Conservation (phyloP, 148 eudicot genomes). For the Chenopodium berlandieri region DNA sequence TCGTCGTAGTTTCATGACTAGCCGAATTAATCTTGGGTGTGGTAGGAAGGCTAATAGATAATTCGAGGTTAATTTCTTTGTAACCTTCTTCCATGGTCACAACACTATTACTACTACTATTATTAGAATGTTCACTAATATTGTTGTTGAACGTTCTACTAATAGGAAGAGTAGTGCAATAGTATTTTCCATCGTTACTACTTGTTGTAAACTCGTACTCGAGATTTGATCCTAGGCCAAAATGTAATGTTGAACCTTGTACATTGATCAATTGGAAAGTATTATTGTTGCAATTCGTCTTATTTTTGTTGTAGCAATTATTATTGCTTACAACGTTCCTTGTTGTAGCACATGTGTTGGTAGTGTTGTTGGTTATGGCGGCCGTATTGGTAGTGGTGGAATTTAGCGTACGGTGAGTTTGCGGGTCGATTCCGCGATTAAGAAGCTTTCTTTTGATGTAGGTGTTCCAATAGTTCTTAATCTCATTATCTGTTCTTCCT, state of each 20-base stretch:
- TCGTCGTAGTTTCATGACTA: background rate
- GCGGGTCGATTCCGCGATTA: slow-evolving; percentile 48
- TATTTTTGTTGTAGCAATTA: background rate
- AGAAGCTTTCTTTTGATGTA: slow-evolving; percentile 44
- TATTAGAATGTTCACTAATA: slow-evolving; percentile 36
- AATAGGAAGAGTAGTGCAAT: slow-evolving; percentile 1
- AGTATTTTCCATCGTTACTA: background rate
- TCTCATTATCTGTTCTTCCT: slow-evolving; percentile 48
- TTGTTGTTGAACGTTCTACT: slow-evolving; percentile 17
- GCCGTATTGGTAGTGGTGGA: background rate
- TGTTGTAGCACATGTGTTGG: background rate
- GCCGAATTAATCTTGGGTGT: slow-evolving; percentile 1
- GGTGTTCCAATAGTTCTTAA: slow-evolving; percentile 53
- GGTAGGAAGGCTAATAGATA: slow-evolving; percentile 31
- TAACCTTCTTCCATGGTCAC: slow-evolving; percentile 28
- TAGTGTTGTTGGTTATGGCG: background rate
- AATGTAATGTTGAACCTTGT: slow-evolving; percentile 35
- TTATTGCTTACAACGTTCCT: background rate
- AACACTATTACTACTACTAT: slow-evolving; percentile 29
- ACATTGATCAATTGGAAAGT: slow-evolving; percentile 32
- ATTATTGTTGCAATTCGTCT: background rate
- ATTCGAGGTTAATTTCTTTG: slow-evolving; percentile 30
- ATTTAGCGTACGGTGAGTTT: slow-evolving; percentile 32
- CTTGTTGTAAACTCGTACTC: slow-evolving; percentile 5
- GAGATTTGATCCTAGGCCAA: slow-evolving; percentile 7